Conservation (phyloP, 2,329 filamentous ascomycete genomes). For the Penicillium sp. region DNA sequence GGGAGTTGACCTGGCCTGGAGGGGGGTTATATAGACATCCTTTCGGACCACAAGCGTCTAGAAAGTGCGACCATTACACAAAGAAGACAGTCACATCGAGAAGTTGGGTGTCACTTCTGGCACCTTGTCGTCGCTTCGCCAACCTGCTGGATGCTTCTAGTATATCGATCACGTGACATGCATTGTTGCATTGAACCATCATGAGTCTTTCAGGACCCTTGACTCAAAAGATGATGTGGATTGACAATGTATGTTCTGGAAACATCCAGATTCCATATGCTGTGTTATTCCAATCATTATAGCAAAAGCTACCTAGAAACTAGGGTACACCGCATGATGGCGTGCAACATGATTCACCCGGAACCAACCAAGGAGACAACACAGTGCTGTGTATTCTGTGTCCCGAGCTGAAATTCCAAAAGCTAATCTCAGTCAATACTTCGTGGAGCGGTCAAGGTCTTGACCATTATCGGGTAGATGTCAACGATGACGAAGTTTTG, state of each 20-base stretch:
- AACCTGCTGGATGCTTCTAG: slow-evolving; percentile 19
- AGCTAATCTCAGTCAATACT: no score
- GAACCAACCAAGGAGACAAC: not conserved
- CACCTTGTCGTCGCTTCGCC: slow-evolving; percentile 22
- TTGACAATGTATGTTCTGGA: not conserved
- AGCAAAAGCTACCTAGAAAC: not conserved
- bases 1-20: not conserved
- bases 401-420: not conserved
- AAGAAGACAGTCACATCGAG: not conserved
- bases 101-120: slow-evolving; percentile 4
- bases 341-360: not conserved
- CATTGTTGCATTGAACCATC: not conserved
- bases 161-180: slow-evolving; percentile 25
- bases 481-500: no score
- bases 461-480: not conserved
- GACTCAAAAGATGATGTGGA: not conserved
- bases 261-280: not conserved
- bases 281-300: not conserved
- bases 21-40: slow-evolving; percentile 21
- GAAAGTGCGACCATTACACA: not conserved
- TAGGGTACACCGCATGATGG: not conserved
- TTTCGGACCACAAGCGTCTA: not conserved
- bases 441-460: not conserved
- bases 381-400: not conserved
- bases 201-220: not conserved